A percentile compares a stretch with the other conserved stretches of the same genome.
Evolutionary conservation across 1,284 basidiomycete genomes (phyloP).

Genomic region (Earliella scabrosa): DNA sequence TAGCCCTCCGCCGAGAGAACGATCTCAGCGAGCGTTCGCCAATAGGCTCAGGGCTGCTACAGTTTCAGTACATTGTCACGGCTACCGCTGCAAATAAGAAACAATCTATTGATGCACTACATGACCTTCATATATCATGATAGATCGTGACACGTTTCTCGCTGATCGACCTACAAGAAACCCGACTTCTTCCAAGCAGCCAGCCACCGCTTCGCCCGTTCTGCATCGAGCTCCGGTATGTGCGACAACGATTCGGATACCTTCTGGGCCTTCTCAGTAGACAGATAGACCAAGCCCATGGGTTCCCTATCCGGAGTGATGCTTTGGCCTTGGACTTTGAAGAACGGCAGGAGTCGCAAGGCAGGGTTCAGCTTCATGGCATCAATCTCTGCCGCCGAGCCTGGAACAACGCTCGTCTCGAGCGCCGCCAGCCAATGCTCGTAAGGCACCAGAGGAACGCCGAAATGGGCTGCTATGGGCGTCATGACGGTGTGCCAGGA

Average conservation of each 20-base stretch:
- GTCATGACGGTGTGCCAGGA: constrained; percentile 24
- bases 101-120: too few relatives aligned
- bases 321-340: constrained; percentile 10
- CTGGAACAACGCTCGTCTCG: constrained; percentile 12
- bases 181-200: constrained; percentile 18
- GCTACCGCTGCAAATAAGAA: too few relatives aligned
- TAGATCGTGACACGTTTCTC: too few relatives aligned
- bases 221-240: constrained; percentile 10
- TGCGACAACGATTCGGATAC: constrained; percentile 15
- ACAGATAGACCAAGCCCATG: constrained; percentile 18
- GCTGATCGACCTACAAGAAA: too few relatives aligned
- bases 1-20: too few relatives aligned
- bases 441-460: constrained; percentile 29
- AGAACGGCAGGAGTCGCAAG: constrained; percentile 36
- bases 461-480: constrained; percentile 23
- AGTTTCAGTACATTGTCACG: too few relatives aligned
- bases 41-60: too few relatives aligned
- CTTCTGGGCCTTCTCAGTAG: constrained; percentile 14
- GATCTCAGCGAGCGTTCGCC: too few relatives aligned
- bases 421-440: constrained; percentile 26
- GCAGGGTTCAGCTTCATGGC: constrained; percentile 34
- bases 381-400: constrained; percentile 34
- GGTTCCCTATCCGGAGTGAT: constrained; percentile 18
- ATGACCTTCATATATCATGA: too few relatives aligned
- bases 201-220: constrained; percentile 16